These are phyloP conservation scores for Mycotypha africana DNA, from an alignment of 371 early-diverging fungal genomes.

Conservation along the genomic window DNA sequence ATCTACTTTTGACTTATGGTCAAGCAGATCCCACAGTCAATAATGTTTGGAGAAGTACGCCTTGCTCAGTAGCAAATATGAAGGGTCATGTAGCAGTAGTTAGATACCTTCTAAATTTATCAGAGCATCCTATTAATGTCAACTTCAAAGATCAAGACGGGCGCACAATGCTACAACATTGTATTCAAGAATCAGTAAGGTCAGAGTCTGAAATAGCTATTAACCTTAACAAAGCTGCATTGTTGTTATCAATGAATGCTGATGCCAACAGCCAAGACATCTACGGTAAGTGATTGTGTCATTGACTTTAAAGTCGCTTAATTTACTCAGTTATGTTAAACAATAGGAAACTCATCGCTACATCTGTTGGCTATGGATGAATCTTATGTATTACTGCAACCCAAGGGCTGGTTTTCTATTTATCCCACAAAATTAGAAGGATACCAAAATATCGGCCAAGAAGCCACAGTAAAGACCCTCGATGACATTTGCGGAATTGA, in stretches of 20 bases:
- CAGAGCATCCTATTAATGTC: slow-evolving; percentile 28
- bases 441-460: background rate
- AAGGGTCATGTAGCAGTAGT: slow-evolving; percentile 53
- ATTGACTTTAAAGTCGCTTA: background rate
- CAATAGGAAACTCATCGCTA: slow-evolving; percentile 35
- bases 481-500: slow-evolving; percentile 31
- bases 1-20: slow-evolving; percentile 41
- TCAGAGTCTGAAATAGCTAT: slow-evolving; percentile 29
- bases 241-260: slow-evolving; percentile 39
- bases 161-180: slow-evolving; percentile 42
- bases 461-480: background rate
- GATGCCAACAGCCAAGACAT: slow-evolving; percentile 34
- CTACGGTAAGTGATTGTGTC: slow-evolving; percentile 17
- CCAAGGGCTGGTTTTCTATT: slow-evolving; percentile 9
- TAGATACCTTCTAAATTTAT: slow-evolving; percentile 34
- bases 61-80: slow-evolving; percentile 52
- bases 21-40: slow-evolving; percentile 33
- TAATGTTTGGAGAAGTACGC: slow-evolving; percentile 55
- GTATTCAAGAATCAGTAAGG: slow-evolving; percentile 14
- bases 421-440: background rate
- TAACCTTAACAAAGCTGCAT: slow-evolving; percentile 21
- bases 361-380: slow-evolving; percentile 30
- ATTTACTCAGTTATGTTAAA: background rate
- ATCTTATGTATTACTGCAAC: slow-evolving; percentile 11
- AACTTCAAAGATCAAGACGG: slow-evolving; percentile 50